phyloP scores from a whole-genome alignment of 805 yeast species.

The Metschnikowia anglica region DNA sequence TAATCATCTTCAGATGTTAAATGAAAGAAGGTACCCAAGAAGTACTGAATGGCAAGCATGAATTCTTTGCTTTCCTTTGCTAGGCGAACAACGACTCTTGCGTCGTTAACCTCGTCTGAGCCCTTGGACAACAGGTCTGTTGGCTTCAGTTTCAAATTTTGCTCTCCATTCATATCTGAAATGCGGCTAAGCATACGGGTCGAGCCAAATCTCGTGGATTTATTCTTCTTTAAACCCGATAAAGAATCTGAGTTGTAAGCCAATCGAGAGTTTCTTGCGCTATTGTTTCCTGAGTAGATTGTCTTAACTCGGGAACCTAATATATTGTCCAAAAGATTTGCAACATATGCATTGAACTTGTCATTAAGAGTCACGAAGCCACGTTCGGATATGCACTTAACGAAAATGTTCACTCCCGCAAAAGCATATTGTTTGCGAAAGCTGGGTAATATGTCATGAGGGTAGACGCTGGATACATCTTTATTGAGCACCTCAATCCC shows the following conservation, averaged over 20 bases:
- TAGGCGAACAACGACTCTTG: slow-evolving; percentile 33
- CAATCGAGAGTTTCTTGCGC: slow-evolving; percentile 12
- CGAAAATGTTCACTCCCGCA: slow-evolving; percentile 41
- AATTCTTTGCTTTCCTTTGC: slow-evolving; percentile 38
- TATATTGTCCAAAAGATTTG: slow-evolving; percentile 30
- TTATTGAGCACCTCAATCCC: slow-evolving; percentile 42
- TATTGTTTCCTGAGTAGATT: slow-evolving; percentile 1
- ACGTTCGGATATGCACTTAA: slow-evolving; percentile 53
- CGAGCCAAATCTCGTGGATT: slow-evolving; percentile 20
- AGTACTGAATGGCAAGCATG: slow-evolving; percentile 38
- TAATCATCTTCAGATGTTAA: slow-evolving; percentile 31
- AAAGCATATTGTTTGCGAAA: slow-evolving; percentile 32
- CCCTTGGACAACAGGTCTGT: slow-evolving; percentile 4
- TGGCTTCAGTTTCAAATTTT: slow-evolving; percentile 9
- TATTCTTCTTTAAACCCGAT: slow-evolving; percentile 15
- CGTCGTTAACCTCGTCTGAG: slow-evolving; percentile 32
- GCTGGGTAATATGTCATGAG: slow-evolving; percentile 24
- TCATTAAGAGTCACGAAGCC: slow-evolving; percentile 49
- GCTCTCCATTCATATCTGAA: slow-evolving; percentile 11
- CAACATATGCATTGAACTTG: slow-evolving; percentile 34
- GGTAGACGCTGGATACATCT: slow-evolving; percentile 27
- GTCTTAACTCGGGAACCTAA: slow-evolving; percentile 25
- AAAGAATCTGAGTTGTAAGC: slow-evolving; percentile 11
- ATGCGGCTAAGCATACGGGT: slow-evolving; percentile 18
- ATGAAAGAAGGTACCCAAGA: slow-evolving; percentile 43